These are phyloP conservation scores for Tulasnella sp. DNA, from an alignment of 768 basidiomycete genomes.

Conservation along the genomic window DNA sequence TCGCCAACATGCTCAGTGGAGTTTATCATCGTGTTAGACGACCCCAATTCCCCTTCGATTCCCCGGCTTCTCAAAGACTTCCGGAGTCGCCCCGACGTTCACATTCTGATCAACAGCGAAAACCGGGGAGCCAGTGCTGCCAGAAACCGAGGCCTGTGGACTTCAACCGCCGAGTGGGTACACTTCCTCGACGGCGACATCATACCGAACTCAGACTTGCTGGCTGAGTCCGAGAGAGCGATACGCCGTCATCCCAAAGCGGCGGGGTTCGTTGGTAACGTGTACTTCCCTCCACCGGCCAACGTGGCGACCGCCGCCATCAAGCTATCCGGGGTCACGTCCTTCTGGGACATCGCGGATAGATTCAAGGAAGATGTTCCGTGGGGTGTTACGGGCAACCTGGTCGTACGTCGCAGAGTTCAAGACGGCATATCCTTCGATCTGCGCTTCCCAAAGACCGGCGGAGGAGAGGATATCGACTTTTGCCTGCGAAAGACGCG, in stretches of 20 bases:
- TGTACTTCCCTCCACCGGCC: constrained; percentile 42
- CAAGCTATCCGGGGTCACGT: constrained; percentile 50
- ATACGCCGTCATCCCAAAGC: constrained; percentile 43
- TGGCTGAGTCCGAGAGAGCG: constrained; percentile 40
- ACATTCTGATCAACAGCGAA: constrained; percentile 43
- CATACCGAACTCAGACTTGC: constrained; percentile 36
- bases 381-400: constrained; percentile 58
- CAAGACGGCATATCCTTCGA: constrained; percentile 43
- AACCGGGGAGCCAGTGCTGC: constrained; percentile 49
- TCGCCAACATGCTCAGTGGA: constrained; percentile 41
- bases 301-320: constrained; percentile 47
- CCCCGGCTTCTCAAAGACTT: constrained; percentile 37
- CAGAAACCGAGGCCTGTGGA: constrained; percentile 47
- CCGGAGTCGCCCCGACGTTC: constrained; percentile 41
- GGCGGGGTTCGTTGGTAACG: constrained; percentile 49
- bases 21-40: constrained; percentile 54
- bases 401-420: constrained; percentile 42
- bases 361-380: constrained; percentile 45
- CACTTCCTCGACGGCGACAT: constrained; percentile 58
- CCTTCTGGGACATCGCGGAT: constrained; percentile 54
- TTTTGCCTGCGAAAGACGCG: constrained; percentile 45
- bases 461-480: constrained; percentile 58
- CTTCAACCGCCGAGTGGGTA: constrained; percentile 51
- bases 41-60: constrained; percentile 40
- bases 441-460: constrained; percentile 50